These are phyloP conservation scores for Brachypodium distachyon DNA, from an alignment of 202 grass and related monocot genomes.

Conservation along the genomic window DNA sequence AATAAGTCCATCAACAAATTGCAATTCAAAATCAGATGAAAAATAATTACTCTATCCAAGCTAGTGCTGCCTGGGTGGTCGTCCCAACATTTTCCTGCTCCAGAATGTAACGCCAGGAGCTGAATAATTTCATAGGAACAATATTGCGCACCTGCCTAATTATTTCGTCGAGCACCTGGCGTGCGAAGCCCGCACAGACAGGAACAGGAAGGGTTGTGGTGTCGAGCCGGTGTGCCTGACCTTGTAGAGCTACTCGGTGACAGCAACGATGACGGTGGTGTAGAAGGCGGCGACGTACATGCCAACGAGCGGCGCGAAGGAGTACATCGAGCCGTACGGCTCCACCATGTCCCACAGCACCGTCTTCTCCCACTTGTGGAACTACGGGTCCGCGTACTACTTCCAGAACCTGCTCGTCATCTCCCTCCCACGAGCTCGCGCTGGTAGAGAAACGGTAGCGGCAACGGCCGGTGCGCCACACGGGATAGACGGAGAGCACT, in stretches of 20 bases:
- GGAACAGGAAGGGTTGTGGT: too few relatives aligned
- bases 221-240: neutral
- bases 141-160: too few relatives aligned
- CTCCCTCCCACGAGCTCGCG: neutral
- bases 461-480: too few relatives aligned
- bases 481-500: too few relatives aligned
- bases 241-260: slow-evolving; percentile 91
- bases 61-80: slow-evolving; percentile 51
- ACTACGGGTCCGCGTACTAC: slow-evolving; percentile 87
- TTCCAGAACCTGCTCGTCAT: slow-evolving; percentile 79
- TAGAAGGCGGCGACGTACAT: slow-evolving; percentile 94
- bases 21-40: too few relatives aligned
- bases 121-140: too few relatives aligned
- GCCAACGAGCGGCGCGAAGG: slow-evolving; percentile 67
- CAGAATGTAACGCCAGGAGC: too few relatives aligned
- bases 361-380: slow-evolving; percentile 94
- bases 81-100: too few relatives aligned
- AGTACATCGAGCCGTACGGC: slow-evolving; percentile 57
- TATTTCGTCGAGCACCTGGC: slow-evolving; percentile 7
- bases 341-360: slow-evolving; percentile 96
- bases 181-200: neutral
- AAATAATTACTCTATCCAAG: slow-evolving; percentile 72
- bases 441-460: too few relatives aligned
- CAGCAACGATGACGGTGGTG: slow-evolving; percentile 74
- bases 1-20: slow-evolving; percentile 80